Evolutionary conservation across 1,284 basidiomycete species (phyloP), one percentile per base, ranked within the genome.

Genomic region (Ustilago cynodontis): DNA sequence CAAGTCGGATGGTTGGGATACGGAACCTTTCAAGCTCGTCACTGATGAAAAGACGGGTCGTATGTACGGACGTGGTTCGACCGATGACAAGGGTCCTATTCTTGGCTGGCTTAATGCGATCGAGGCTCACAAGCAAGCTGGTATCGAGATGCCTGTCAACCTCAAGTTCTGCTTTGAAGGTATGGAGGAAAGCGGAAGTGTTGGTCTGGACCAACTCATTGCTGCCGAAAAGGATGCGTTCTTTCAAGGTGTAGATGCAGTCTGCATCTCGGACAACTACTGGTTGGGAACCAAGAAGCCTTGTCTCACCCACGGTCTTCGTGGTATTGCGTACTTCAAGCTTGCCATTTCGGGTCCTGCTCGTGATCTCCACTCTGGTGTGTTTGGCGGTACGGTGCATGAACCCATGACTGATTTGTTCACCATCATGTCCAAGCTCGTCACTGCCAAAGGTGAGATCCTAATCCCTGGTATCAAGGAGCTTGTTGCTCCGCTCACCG

Each of bases 111-210:
- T 99, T 75, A 97, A 99, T 86, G 92, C 95, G 57, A 89, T 98
- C 60, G 92, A 98, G 83, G 95, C 94, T 51, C 95, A 98, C 86
- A 87, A 89, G 80, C 86, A 91, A 71, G 90, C 91, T 53, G 89
- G 84, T 45, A 88, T 92, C 62, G 91, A 92, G 57, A 89, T 99
- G 20, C 96, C 96, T 1, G 96, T 99, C 60, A 99, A 99, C 87
- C 87, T 99, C 79, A 91, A 92, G 82, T 92, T 95, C 89, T 94
- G 93, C 88, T 95, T 99, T 83, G 96, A 99, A 79, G 87, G 96
- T 9, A 99, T 99, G 97, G 96, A 99, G 87, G 96, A 99, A 88
- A 93, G 90, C 79, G 96, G 96, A 8, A 94, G 93, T 50, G 94
- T 95, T 82, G 95, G 95, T 7, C 89, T 99, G 13, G 95, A 98